Conservation (phyloP, 2,329 filamentous ascomycete species). For the Claviceps fusiformis region DNA sequence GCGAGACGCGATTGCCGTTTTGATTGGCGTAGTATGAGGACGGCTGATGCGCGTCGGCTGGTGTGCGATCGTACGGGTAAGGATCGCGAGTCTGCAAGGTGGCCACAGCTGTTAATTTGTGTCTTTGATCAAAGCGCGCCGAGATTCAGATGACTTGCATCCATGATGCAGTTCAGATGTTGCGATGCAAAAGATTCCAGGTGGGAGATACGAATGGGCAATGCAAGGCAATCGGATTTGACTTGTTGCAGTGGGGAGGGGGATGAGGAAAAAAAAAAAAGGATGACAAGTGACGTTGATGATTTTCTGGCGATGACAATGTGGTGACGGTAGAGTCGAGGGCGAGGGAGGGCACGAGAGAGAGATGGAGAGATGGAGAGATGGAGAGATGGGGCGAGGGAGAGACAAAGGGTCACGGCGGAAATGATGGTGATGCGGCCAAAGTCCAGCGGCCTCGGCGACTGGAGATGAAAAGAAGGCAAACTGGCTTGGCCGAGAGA, state of each 20-base stretch:
- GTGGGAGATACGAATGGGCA: background rate
- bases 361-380: background rate
- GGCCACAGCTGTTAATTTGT: background rate
- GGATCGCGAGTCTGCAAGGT: conserved; percentile 32
- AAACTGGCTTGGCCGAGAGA: background rate
- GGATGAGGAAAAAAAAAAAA: background rate
- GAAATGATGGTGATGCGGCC: background rate
- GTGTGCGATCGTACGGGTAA: conserved; percentile 30
- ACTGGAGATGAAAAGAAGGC: background rate
- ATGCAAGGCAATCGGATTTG: background rate
- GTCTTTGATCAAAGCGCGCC: background rate
- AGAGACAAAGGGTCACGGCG: too few species aligned
- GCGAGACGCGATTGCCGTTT: conserved; percentile 33
- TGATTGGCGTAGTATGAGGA: conserved; percentile 34
- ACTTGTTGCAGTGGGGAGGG: background rate
- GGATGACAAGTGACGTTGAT: background rate
- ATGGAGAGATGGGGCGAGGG: background rate
- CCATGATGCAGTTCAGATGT: background rate
- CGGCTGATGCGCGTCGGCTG: conserved; percentile 28
- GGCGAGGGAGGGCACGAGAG: background rate
- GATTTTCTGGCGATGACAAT: background rate
- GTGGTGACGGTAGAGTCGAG: background rate
- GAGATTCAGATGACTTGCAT: background rate
- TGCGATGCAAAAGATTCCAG: background rate
- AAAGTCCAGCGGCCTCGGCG: background rate